Percentiles rank a stretch among this genome's conserved stretches.
Evolutionary conservation across 164 flowering plant genomes (phyloP).

Genomic region (Nelumbo lutea): DNA sequence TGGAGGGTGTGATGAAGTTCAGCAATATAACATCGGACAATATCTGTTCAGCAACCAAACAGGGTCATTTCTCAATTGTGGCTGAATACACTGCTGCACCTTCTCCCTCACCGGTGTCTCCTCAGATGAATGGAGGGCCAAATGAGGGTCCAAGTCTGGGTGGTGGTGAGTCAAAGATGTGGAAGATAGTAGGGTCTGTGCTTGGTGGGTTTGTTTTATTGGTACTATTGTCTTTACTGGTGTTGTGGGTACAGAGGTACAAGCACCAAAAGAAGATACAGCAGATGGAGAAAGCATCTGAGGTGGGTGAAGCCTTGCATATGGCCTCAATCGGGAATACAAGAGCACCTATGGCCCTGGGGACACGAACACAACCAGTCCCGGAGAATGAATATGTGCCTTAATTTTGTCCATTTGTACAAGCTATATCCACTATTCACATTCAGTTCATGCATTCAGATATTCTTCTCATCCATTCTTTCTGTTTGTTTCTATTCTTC

Average conservation of each 20-base stretch:
- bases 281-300: constrained; percentile 72
- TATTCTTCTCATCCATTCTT: constrained; percentile 19
- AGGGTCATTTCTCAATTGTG: constrained; percentile 81
- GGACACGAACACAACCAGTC: constrained; percentile 49
- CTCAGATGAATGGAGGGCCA: constrained; percentile 6
- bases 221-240: constrained; percentile 32
- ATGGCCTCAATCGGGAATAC: constrained; percentile 44
- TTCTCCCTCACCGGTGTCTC: constrained; percentile 32
- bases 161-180: constrained; percentile 23
- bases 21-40: constrained; percentile 38
- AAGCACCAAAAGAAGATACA: constrained; percentile 44
- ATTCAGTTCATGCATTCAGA: constrained; percentile 24
- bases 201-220: constrained; percentile 49
- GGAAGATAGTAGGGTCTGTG: constrained; percentile 64
- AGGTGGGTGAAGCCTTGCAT: constrained; percentile 56
- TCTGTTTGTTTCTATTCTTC: too few species aligned
- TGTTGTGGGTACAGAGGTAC: constrained; percentile 35
- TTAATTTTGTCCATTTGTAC: constrained; percentile 20
- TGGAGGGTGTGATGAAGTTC: constrained; percentile 41
- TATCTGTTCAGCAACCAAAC: constrained; percentile 40
- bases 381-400: constrained; percentile 55
- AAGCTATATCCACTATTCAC: constrained; percentile 18
- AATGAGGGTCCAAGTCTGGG: not conserved
- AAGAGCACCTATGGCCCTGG: constrained; percentile 49
- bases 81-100: constrained; percentile 43